These are phyloP conservation scores for Apiospora malaysiana DNA, from an alignment of 2,329 filamentous ascomycete genomes.

Conservation along the genomic window DNA sequence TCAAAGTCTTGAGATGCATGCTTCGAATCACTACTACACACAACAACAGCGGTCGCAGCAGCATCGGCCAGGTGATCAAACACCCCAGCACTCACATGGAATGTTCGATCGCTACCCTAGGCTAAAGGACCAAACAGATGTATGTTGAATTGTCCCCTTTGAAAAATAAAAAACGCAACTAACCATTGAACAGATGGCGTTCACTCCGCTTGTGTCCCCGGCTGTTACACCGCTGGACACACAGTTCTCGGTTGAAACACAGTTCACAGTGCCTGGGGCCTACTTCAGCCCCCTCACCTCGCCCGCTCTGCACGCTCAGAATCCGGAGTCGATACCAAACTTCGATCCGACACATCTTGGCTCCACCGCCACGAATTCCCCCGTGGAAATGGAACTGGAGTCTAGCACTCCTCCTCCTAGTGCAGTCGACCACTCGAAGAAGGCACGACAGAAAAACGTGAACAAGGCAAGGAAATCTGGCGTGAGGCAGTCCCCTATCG, in stretches of 20 bases:
- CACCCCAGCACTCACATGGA: constrained; percentile 58
- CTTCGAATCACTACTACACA: constrained; percentile 64
- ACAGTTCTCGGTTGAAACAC: constrained; percentile 65
- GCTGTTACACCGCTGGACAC: constrained; percentile 81
- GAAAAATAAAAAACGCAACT: constrained; percentile 19
- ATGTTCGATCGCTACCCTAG: constrained; percentile 72
- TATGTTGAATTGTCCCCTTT: constrained; percentile 26
- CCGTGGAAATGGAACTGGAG: constrained; percentile 62
- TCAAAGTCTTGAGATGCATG: constrained; percentile 79
- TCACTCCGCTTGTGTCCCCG: constrained; percentile 83
- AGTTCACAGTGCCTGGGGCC: constrained; percentile 69
- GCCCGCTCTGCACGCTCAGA: constrained; percentile 77
- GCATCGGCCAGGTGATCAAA: constrained; percentile 49
- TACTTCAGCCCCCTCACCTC: constrained; percentile 88
- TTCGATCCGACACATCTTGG: constrained; percentile 51
- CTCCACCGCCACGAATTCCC: constrained; percentile 57
- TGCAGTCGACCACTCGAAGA: constrained; percentile 57
- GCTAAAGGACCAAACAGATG: constrained; percentile 67
- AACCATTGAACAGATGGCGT: constrained; percentile 63
- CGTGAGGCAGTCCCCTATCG: constrained; percentile 74
- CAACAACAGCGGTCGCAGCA: constrained; percentile 38
- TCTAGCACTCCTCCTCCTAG: constrained; percentile 44
- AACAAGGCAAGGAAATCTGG: constrained; percentile 59
- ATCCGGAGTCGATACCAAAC: constrained; percentile 49
- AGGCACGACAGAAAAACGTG: constrained; percentile 57